phyloP scores from a whole-genome alignment of 306 rosid genomes.

The Sphenostylis stenocarpa region DNA sequence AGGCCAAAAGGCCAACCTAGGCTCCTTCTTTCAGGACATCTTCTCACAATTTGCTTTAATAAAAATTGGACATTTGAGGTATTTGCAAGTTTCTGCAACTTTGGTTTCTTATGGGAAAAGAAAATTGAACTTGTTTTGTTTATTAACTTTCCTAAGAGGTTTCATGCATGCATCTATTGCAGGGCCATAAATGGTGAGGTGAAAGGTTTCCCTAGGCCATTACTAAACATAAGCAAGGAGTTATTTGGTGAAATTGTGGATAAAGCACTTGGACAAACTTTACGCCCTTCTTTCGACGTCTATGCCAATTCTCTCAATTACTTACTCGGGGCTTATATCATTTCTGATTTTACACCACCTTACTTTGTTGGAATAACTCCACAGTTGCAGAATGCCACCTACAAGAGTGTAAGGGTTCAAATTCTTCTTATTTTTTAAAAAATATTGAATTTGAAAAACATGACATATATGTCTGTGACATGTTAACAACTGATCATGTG shows the following conservation, averaged over 20 bases:
- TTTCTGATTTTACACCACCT: slow-evolving; percentile 82
- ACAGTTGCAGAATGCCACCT: slow-evolving; percentile 32
- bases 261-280: slow-evolving; percentile 45
- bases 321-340: slow-evolving; percentile 60
- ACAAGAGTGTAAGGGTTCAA: slow-evolving; percentile 17
- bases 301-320: slow-evolving; percentile 58
- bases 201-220: slow-evolving; percentile 76
- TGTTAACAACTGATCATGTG: too few relatives aligned
- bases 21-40: slow-evolving; percentile 32
- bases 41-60: slow-evolving; percentile 52
- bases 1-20: slow-evolving; percentile 42
- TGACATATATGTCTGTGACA: too few relatives aligned
- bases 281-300: slow-evolving; percentile 67
- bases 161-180: neutral
- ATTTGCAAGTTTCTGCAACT: neutral
- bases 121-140: too few relatives aligned
- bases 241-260: slow-evolving; percentile 53
- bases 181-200: slow-evolving; percentile 55
- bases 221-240: slow-evolving; percentile 48
- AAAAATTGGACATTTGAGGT: slow-evolving; percentile 69
- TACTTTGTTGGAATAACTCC: slow-evolving; percentile 72
- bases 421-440: neutral
- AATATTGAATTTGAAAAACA: too few relatives aligned
- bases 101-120: neutral
- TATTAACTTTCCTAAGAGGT: too few relatives aligned